Percentiles rank a stretch among this genome's conserved stretches.
phyloP scores from a whole-genome alignment of 2,329 filamentous ascomycete genomes.

The Eurotiales sp. region DNA sequence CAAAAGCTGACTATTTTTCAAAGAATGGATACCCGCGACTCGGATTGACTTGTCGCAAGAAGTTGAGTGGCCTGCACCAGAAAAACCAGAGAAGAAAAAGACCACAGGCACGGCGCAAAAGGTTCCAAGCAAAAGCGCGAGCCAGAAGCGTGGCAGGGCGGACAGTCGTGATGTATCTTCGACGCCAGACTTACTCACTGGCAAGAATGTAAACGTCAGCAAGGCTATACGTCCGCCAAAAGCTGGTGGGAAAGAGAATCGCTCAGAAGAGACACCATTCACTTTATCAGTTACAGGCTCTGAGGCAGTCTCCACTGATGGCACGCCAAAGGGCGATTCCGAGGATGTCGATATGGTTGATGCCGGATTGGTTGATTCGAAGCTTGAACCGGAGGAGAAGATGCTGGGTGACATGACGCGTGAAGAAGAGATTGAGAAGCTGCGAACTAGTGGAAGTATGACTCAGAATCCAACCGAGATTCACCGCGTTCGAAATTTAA shows the following conservation, averaged over 20 bases:
- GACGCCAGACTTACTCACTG: conserved; percentile 51
- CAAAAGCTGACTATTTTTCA: conserved; percentile 40
- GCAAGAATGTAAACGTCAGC: conserved; percentile 47
- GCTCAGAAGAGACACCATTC: conserved; percentile 42
- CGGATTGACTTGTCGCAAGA: conserved; percentile 84
- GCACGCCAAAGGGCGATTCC: conserved; percentile 36
- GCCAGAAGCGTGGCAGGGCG: conserved; percentile 49
- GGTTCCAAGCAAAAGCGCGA: conserved; percentile 54
- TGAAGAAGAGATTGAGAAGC: conserved; percentile 92
- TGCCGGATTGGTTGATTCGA: conserved; percentile 27
- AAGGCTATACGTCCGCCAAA: conserved; percentile 49
- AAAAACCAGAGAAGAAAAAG: conserved; percentile 85
- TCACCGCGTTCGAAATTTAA: conserved; percentile 90
- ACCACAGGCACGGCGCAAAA: conserved; percentile 54
- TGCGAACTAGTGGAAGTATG: conserved; percentile 93
- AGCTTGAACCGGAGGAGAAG: conserved; percentile 36
- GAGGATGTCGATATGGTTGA: conserved; percentile 45
- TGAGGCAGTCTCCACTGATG: conserved; percentile 34
- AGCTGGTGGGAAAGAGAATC: conserved; percentile 59
- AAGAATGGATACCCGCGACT: conserved; percentile 81
- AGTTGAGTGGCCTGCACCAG: conserved; percentile 93
- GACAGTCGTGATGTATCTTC: conserved; percentile 54
- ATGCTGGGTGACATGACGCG: conserved; percentile 50
- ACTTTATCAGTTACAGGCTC: conserved; percentile 30
- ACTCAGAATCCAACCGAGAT: conserved; percentile 98